Percentiles rank a stretch among this genome's conserved stretches.
Evolutionary conservation across 2,329 filamentous ascomycete species (phyloP).

Genomic region (Calonectria fujianensis): DNA sequence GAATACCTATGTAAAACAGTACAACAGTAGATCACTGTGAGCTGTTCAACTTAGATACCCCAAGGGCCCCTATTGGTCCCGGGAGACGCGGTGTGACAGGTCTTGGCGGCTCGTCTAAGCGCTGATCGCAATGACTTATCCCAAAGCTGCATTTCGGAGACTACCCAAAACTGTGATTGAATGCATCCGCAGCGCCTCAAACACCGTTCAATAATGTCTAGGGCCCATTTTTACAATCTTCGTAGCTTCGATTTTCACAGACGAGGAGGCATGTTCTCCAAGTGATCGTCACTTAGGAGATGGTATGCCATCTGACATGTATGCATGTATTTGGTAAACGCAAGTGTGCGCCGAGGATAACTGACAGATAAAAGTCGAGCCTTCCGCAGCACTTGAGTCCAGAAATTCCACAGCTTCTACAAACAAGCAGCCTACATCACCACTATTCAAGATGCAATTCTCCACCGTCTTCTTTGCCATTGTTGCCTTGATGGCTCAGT

Average conservation of each 20-base stretch:
- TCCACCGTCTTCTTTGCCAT: not conserved
- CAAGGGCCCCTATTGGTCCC: no score
- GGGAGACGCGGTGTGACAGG: no score
- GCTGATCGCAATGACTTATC: not conserved
- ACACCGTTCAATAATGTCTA: not conserved
- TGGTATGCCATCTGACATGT: not conserved
- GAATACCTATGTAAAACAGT: not conserved
- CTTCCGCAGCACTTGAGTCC: not conserved
- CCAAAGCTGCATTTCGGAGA: not conserved
- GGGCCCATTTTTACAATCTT: not conserved
- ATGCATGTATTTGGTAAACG: not conserved
- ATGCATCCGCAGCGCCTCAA: not conserved
- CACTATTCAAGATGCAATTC: not conserved
- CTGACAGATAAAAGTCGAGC: not conserved
- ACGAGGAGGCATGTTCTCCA: not conserved
- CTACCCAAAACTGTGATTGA: not conserved
- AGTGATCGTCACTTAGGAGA: not conserved
- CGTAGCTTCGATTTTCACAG: not conserved
- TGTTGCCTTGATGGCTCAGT: not conserved
- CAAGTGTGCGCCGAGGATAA: not conserved
- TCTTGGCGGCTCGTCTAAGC: not conserved
- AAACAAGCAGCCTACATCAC: not conserved
- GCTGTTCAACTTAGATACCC: not conserved
- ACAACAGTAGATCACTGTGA: not conserved
- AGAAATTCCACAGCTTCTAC: not conserved